A percentile compares a stretch with the other conserved stretches of the same genome.
These are phyloP conservation scores for Corymbia citriodora DNA, from an alignment of 441 rosid species.

Conservation along the genomic window DNA sequence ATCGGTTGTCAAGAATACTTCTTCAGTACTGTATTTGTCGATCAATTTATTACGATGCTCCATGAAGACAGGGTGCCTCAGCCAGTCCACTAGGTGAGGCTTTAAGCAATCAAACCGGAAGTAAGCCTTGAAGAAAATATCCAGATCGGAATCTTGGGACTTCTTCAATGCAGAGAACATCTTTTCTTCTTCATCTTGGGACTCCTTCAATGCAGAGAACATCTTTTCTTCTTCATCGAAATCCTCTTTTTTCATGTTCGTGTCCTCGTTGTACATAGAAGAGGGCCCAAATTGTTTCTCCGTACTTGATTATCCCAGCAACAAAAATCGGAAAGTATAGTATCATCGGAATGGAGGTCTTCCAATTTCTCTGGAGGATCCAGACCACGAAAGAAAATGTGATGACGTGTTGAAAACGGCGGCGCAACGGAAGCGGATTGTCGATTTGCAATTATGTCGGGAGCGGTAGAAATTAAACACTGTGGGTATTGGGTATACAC, in stretches of 20 bases:
- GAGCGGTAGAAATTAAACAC: too few relatives aligned
- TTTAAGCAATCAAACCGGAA: background rate
- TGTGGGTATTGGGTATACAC: too few relatives aligned
- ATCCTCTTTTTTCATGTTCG: background rate
- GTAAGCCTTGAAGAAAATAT: background rate
- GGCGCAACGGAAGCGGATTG: too few relatives aligned
- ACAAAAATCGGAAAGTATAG: background rate
- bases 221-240: background rate
- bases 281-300: background rate
- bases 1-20: background rate
- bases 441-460: too few relatives aligned
- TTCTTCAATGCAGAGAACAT: background rate
- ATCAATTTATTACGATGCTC: rapidly evolving
- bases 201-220: background rate
- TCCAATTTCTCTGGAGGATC: background rate
- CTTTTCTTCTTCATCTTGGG: background rate
- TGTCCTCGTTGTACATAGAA: background rate
- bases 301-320: background rate
- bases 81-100: background rate
- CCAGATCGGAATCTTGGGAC: too few relatives aligned
- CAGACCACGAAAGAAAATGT: background rate
- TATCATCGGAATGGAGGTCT: background rate
- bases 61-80: background rate
- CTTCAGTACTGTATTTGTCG: background rate
- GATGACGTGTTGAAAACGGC: too few relatives aligned